Base-by-base conservation (phyloP, 768 basidiomycete species). In the Pleurotus tuber-regium region DNA sequence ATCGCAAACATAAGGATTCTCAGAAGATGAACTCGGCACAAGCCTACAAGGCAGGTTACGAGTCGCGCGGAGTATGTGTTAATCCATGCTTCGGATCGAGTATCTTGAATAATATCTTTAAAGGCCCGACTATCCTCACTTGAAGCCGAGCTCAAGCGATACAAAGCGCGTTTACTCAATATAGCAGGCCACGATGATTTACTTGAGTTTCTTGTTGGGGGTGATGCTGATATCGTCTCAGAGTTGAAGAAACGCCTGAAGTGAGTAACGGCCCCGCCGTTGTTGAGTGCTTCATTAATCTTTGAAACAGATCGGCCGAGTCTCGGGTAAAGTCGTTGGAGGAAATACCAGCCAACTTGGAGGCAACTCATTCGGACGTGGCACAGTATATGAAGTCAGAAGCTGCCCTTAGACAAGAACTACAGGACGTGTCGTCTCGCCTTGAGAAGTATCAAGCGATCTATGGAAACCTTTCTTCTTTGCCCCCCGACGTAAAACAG, bases 141-240 rank as follows among this genome's bases (percentile, higher is more conserved):
- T 21, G 72, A 82, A 54, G 86, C 86, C 1, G 92, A 98, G 64
- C 70, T 88, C 9, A 75, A 71, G 35, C 77, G 93, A 19, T 73
- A 87, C 56, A 90, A 87, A 65, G 77, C 86, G 12, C 79, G 80
- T 25, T 70, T 95, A n/a, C 92, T 89, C 16, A 90, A 91, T 0
- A 69, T 83, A 23, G 73, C 79, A 1, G 83, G 86, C 4, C 77
- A 87, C 19, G 81, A 83, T 54, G 87, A 92, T 43, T 72, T 92
- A 28, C 74, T 94, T 66, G 68, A 69, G 4, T 91, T 92, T 64
- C 77, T 95, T 56, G 70, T 84, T 48, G 73, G 73, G 39, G 81
- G 77, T 16, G 73, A 78, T 38, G 69, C 76, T 4, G 79, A 82
- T 14, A 77, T 83, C 51, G 61, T 65, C 1, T 66, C 71, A 16